These are phyloP conservation scores for Botrytis fragariae DNA, from an alignment of 2,329 filamentous ascomycete species.

Conservation along the genomic window DNA sequence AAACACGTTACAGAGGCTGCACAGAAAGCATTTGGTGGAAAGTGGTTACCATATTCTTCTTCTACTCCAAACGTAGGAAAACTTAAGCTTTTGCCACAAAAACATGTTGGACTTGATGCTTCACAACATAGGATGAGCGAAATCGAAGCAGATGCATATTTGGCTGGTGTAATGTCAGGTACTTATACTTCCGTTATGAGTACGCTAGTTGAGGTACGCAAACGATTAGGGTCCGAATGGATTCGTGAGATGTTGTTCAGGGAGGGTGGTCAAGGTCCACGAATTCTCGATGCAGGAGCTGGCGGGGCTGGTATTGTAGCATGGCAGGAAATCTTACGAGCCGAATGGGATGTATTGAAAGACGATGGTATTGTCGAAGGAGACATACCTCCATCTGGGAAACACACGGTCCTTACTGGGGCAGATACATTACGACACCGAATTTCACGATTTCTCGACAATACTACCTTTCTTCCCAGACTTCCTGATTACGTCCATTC, in stretches of 20 bases:
- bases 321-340: conserved; percentile 73
- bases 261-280: conserved; percentile 53
- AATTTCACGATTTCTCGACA: conserved; percentile 72
- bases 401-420: conserved; percentile 76
- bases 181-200: conserved; percentile 67
- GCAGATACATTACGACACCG: conserved; percentile 73
- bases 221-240: conserved; percentile 70
- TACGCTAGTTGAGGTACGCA: conserved; percentile 69
- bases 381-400: conserved; percentile 60
- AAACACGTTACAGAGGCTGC: conserved; percentile 74
- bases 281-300: conserved; percentile 71
- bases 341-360: conserved; percentile 74
- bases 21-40: conserved; percentile 72
- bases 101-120: conserved; percentile 62
- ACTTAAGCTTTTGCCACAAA: conserved; percentile 58
- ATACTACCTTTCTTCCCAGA: conserved; percentile 88
- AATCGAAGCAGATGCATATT: conserved; percentile 72
- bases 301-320: conserved; percentile 72
- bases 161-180: conserved; percentile 67
- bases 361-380: conserved; percentile 47
- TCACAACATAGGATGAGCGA: conserved; percentile 66
- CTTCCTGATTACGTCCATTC: conserved; percentile 82
- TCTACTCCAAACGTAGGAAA: conserved; percentile 56
- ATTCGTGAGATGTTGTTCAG: conserved; percentile 60
- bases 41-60: conserved; percentile 71